Percentiles rank a stretch among this genome's conserved stretches.
Evolutionary conservation across 2,329 filamentous ascomycete genomes (phyloP).

Genomic region (Sporothrix curviconia): DNA sequence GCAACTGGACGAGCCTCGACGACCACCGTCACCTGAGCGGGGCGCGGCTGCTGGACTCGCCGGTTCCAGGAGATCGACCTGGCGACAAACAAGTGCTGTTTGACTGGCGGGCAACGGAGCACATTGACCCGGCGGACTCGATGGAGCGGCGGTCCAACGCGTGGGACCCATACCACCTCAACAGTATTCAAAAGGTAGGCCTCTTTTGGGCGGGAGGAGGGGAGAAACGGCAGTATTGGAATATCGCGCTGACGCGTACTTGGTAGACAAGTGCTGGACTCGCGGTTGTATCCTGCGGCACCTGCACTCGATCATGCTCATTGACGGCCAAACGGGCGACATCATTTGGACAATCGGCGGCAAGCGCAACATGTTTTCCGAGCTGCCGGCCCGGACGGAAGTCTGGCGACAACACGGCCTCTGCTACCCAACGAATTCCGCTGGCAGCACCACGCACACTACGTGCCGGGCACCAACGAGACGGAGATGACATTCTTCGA

Average conservation of each 20-base stretch:
- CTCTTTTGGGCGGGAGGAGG: no score
- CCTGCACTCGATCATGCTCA: conserved; percentile 33
- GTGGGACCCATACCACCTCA: conserved; percentile 48
- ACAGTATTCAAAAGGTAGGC: conserved; percentile 44
- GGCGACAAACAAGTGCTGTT: conserved; percentile 49
- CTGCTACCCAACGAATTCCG: conserved; percentile 24
- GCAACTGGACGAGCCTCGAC: conserved; percentile 25
- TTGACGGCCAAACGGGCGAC: conserved; percentile 35
- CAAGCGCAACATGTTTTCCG: conserved; percentile 35
- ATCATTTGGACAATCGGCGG: conserved; percentile 44
- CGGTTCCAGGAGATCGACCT: conserved; percentile 48
- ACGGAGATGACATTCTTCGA: conserved; percentile 42
- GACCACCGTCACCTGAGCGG: conserved; percentile 38
- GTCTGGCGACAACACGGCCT: background rate
- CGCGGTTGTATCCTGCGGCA: no score
- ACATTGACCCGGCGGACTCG: conserved; percentile 28
- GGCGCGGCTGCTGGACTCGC: conserved; percentile 46
- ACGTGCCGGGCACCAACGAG: conserved; percentile 33
- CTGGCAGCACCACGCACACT: conserved; percentile 42
- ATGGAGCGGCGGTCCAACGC: background rate
- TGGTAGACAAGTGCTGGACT: no score
- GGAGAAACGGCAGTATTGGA: no score
- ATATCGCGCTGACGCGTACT: no score
- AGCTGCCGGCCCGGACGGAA: conserved; percentile 22
- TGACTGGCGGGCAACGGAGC: conserved; percentile 52